Evolutionary conservation across 306 rosid genomes (phyloP), one percentile per base, ranked within the genome.

Genomic region (Prunus dulcis): DNA sequence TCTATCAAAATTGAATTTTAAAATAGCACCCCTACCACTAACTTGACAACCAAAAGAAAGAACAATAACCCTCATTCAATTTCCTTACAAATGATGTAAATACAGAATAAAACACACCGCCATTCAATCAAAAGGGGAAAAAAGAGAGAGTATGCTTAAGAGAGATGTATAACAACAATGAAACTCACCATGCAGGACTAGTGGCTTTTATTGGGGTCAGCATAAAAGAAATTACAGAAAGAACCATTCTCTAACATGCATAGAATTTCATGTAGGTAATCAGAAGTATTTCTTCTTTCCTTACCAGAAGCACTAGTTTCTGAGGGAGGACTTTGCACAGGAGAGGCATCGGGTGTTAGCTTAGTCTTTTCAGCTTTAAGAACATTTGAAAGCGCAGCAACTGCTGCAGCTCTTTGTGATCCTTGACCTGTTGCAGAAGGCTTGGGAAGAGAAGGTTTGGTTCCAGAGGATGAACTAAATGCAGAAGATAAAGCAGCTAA

Each of bases 331-430:
- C 93, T 91, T 76, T 78, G 76, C 85, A 78, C 58, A 17, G 98
- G 92, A 83, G 99, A 95, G 72, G 79, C 63, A 71, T 92, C 99
- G 10, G 91, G 86, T 66, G 93, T 83, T 14, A 50, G 67, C 82
- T 72, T 85, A 82, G 79, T 88, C 86, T 96, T 96, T 80, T 96
- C 99, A 74, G 99, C 99, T 57, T 90, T 88, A 69, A 96, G 98
- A 86, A 96, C 99, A 7, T 57, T 38, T 61, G 99, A 96, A 78
- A 96, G 99, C 70, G 99, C 99, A 79, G 99, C 99, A 55, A 96
- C 99, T 64, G 99, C 99, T 45, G 98, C 97, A 67, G 96, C 96
- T 82, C 97, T 91, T 82, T 95, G 99, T 66, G 99, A 90, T 79
- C 97, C 97, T 85, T 86, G 93, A 78, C 87, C 67, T 32, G 77